Conservation (phyloP, 2,329 filamentous ascomycete species). For the Colletotrichum paranaense region DNA sequence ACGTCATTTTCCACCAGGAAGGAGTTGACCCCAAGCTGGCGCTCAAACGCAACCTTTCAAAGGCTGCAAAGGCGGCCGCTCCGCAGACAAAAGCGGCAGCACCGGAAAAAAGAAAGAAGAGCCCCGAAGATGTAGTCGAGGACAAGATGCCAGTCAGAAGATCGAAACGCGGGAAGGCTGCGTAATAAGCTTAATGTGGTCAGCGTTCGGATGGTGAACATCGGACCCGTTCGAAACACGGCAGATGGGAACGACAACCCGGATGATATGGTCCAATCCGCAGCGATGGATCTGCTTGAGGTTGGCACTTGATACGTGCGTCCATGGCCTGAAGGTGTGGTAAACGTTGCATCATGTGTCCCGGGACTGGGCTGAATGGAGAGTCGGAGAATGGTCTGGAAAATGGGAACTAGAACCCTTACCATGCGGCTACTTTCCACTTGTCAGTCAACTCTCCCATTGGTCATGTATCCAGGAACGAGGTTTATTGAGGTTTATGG, state of each 20-base stretch:
- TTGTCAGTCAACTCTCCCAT: background rate
- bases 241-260: background rate
- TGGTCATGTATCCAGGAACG: conserved; percentile 2
- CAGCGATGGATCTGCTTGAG: conserved; percentile 34
- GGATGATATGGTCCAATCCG: conserved; percentile 34
- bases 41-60: background rate
- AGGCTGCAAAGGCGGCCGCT: background rate
- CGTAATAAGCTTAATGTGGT: conserved; percentile 23
- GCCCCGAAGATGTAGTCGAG: conserved; percentile 33
- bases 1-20: conserved; percentile 68
- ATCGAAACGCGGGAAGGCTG: conserved; percentile 43
- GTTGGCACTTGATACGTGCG: background rate
- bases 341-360: background rate
- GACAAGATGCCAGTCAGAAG: conserved; percentile 37
- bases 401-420: background rate
- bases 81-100: conserved; percentile 26
- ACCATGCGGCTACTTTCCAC: background rate
- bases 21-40: background rate
- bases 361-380: background rate
- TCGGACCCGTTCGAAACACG: background rate
- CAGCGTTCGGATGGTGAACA: conserved; percentile 7
- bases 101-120: conserved; percentile 39
- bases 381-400: background rate
- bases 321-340: background rate
- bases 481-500: background rate